Percentiles rank a stretch among this genome's conserved stretches.
Evolutionary conservation across 2,329 filamentous ascomycete species (phyloP).

Genomic region (Xenosphaeropsis pyriputrescens): DNA sequence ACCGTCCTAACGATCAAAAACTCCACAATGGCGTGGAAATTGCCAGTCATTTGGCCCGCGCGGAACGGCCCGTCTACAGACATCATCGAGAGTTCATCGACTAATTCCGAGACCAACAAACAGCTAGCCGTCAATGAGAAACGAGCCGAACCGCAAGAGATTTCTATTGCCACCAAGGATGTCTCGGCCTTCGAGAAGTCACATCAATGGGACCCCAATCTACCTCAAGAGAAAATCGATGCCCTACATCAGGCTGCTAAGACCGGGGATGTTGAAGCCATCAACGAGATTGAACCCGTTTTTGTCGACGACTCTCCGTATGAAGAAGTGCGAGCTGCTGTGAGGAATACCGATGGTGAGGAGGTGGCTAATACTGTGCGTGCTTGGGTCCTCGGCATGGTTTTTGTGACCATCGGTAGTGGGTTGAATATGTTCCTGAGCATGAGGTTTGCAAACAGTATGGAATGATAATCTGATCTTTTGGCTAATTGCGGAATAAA

Average conservation of each 20-base stretch:
- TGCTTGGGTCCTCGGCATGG: conserved; percentile 45
- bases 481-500: neutral
- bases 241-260: conserved; percentile 7
- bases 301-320: conserved; percentile 46
- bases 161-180: conserved; percentile 2
- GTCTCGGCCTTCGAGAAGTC: conserved; percentile 7
- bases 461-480: neutral
- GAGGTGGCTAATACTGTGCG: conserved; percentile 50
- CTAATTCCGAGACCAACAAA: neutral
- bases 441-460: conserved; percentile 2
- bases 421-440: conserved; percentile 6
- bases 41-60: too few species aligned
- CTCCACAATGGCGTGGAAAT: too few species aligned
- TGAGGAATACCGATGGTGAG: conserved; percentile 46
- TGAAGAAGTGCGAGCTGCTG: conserved; percentile 39
- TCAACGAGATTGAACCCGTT: conserved; percentile 20
- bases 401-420: conserved; percentile 3
- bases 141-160: neutral
- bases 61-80: too few species aligned
- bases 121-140: conserved; percentile 2
- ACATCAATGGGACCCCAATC: conserved; percentile 12
- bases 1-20: too few species aligned
- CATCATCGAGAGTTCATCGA: neutral
- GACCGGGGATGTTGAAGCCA: conserved; percentile 15
- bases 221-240: conserved; percentile 9